phyloP scores from a whole-genome alignment of 1,284 basidiomycete genomes.

The Vanrija sp. region DNA sequence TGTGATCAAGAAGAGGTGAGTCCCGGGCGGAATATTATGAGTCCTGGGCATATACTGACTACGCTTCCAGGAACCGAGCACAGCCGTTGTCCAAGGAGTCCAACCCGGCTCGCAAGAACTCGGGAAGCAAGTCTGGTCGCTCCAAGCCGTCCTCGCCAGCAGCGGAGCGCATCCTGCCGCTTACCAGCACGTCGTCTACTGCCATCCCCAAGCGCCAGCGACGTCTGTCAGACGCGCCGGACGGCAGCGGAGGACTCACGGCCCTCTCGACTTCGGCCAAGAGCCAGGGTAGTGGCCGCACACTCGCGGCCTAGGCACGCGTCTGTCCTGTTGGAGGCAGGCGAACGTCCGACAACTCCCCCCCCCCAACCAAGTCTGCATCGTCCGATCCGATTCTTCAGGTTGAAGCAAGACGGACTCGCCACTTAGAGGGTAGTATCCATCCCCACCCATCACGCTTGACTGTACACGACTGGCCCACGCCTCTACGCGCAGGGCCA shows the following conservation, averaged over 20 bases:
- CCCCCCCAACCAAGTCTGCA: too few relatives aligned
- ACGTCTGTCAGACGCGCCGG: slow-evolving; percentile 6
- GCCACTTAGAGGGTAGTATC: too few relatives aligned
- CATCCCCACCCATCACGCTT: not conserved
- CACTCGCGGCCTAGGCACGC: too few relatives aligned
- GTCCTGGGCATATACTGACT: not conserved
- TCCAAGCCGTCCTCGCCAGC: slow-evolving; percentile 14
- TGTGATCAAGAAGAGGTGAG: slow-evolving; percentile 93
- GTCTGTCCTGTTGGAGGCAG: too few relatives aligned
- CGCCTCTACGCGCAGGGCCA: too few relatives aligned
- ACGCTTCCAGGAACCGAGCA: slow-evolving; percentile 13
- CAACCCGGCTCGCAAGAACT: not conserved
- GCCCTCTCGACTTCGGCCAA: not conserved
- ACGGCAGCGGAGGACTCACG: slow-evolving; percentile 3
- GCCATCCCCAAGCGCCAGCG: slow-evolving; percentile 20
- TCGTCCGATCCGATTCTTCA: too few relatives aligned
- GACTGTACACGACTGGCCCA: not conserved
- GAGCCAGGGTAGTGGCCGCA: too few relatives aligned
- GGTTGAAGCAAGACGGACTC: too few relatives aligned
- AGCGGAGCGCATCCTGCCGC: slow-evolving; percentile 5
- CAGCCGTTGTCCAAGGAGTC: slow-evolving; percentile 14
- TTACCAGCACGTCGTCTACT: not conserved
- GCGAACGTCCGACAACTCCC: too few relatives aligned
- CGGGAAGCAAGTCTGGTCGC: slow-evolving; percentile 5
- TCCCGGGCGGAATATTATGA: not conserved